A percentile compares a stretch with the other conserved stretches of the same genome.
These are phyloP conservation scores for Paramecium tetraurelia DNA, from an alignment of 73 alveolate genomes.

Conservation along the genomic window DNA sequence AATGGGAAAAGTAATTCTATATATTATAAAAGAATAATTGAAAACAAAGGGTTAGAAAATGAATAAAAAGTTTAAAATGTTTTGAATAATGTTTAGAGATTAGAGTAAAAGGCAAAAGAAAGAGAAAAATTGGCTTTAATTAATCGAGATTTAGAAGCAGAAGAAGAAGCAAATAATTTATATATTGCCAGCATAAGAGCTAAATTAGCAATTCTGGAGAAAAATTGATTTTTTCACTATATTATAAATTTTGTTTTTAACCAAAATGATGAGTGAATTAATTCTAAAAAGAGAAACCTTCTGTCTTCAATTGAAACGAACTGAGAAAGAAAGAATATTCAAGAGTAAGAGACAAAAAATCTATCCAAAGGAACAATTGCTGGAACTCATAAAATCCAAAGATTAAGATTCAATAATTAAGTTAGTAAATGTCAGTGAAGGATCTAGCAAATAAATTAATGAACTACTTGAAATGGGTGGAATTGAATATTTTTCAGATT, in stretches of 20 bases:
- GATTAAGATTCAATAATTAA: neutral
- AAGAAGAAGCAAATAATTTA: slow-evolving; percentile 59
- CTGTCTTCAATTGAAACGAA: neutral
- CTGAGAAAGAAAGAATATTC: neutral
- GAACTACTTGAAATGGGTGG: neutral
- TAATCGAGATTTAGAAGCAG: slow-evolving; percentile 37
- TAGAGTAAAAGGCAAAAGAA: slow-evolving; percentile 57
- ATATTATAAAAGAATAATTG: neutral
- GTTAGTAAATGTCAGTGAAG: neutral
- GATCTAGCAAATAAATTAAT: neutral
- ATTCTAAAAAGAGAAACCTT: neutral
- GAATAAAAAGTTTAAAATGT: slow-evolving; percentile 35
- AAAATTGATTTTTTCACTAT: neutral
- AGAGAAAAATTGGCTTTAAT: slow-evolving; percentile 43
- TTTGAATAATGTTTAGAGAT: slow-evolving; percentile 27
- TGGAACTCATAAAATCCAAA: neutral
- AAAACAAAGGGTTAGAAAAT: neutral
- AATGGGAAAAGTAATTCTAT: slow-evolving; percentile 10
- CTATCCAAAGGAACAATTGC: neutral
- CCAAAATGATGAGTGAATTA: neutral
- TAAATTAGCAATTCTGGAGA: slow-evolving; percentile 35
- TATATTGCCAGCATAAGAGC: slow-evolving; percentile 61
- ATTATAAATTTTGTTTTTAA: neutral
- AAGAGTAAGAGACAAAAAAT: neutral
- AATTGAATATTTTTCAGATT: neutral